Evolutionary conservation across 163 green algal genomes (phyloP).

Genomic region (Trebouxiophyceae sp.): DNA sequence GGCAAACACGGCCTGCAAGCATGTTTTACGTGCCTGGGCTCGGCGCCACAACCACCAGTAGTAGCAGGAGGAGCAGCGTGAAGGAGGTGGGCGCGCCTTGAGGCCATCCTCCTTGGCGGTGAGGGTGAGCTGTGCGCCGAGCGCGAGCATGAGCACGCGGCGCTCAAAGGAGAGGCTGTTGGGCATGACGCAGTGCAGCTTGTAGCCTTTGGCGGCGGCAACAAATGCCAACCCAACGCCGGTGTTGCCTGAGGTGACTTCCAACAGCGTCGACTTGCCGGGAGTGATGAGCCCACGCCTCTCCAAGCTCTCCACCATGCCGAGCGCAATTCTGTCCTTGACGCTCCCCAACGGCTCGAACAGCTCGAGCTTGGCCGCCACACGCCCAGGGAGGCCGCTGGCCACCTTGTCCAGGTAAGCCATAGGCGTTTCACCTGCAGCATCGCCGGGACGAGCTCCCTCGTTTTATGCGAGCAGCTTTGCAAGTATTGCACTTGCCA

Average conservation of each 20-base stretch:
- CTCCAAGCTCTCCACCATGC: constrained; percentile 34
- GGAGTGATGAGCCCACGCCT: constrained; percentile 62
- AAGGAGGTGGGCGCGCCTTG: background rate
- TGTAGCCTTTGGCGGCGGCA: constrained; percentile 59
- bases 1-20: background rate
- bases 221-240: constrained; percentile 66
- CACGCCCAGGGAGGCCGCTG: constrained; percentile 25
- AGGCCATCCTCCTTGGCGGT: constrained; percentile 39
- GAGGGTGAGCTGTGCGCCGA: constrained; percentile 52
- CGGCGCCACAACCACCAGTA: no score
- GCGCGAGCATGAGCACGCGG: constrained; percentile 70
- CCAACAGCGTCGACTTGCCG: constrained; percentile 51
- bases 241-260: constrained; percentile 67
- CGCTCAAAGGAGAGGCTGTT: constrained; percentile 86
- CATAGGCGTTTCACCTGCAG: constrained; percentile 39
- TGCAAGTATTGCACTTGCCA: background rate
- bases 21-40: no score
- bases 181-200: constrained; percentile 79
- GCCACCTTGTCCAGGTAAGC: constrained; percentile 54
- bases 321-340: constrained; percentile 47
- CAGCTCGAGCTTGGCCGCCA: constrained; percentile 58
- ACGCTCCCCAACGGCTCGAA: constrained; percentile 58
- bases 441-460: background rate
- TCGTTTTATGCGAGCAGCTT: background rate
- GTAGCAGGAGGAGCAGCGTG: no score